Evolutionary conservation across 192 early-diverging fungal species (phyloP).

Genomic region (Thamnidium elegans): DNA sequence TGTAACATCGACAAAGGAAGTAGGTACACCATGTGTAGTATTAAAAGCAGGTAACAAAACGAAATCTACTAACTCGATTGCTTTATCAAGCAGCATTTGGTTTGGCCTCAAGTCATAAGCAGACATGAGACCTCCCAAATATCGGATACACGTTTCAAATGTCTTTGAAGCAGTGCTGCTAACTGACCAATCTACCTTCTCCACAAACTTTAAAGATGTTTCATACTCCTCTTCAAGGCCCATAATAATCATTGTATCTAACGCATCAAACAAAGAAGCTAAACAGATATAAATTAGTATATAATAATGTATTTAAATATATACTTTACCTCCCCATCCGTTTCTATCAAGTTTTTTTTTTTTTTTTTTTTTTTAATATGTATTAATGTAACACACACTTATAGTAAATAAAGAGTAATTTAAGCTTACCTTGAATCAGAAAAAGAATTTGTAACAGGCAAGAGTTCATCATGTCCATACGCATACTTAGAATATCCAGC

Average conservation of each 20-base stretch:
- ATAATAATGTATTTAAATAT: too few relatives aligned
- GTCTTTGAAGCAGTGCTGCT: slow-evolving; percentile 47
- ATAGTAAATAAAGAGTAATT: too few relatives aligned
- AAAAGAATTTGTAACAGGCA: slow-evolving; percentile 29
- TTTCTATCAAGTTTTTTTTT: slow-evolving; percentile 21
- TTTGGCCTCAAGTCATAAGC: slow-evolving; percentile 81
- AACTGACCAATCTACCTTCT: slow-evolving; percentile 47
- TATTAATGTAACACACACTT: background rate
- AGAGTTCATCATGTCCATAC: slow-evolving; percentile 71
- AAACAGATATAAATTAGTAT: too few relatives aligned
- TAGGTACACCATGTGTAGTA: slow-evolving; percentile 59
- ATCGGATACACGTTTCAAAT: slow-evolving; percentile 83
- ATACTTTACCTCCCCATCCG: slow-evolving; percentile 48
- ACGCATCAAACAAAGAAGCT: slow-evolving; percentile 76
- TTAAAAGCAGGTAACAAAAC: slow-evolving; percentile 69
- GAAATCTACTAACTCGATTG: slow-evolving; percentile 58
- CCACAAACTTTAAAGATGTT: slow-evolving; percentile 7
- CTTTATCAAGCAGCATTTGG: slow-evolving; percentile 62
- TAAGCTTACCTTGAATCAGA: slow-evolving; percentile 33
- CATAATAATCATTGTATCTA: slow-evolving; percentile 89
- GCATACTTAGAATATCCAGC: slow-evolving; percentile 72
- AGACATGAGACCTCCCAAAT: slow-evolving; percentile 73
- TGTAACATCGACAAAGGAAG: slow-evolving; percentile 51
- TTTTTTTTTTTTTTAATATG: background rate
- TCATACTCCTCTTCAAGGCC: slow-evolving; percentile 44